These are phyloP conservation scores for Murraya paniculata DNA, from an alignment of 345 rosid species.

Conservation along the genomic window DNA sequence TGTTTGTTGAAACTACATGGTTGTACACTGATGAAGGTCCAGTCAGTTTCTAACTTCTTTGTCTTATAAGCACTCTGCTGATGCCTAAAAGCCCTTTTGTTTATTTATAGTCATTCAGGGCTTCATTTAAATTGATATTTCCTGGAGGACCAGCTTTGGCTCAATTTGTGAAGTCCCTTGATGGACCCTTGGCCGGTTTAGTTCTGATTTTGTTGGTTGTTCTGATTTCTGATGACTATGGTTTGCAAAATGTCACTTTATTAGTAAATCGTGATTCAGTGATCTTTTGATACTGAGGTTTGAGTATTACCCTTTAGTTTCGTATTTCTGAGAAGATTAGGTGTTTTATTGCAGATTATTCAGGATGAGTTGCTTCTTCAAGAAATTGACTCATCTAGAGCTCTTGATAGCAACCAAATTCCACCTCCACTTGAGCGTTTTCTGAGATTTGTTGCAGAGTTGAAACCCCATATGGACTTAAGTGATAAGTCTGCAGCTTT, in stretches of 20 bases:
- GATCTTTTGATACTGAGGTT: neutral
- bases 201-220: constrained; percentile 1
- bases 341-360: constrained; percentile 51
- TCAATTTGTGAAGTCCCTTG: neutral
- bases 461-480: constrained; percentile 34
- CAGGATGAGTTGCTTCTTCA: constrained; percentile 68
- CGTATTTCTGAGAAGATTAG: neutral
- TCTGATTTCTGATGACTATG: neutral
- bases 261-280: neutral
- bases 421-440: constrained; percentile 67
- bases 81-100: neutral
- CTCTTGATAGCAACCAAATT: constrained; percentile 51
- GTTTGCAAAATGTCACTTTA: neutral
- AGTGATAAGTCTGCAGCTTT: constrained; percentile 38
- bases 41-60: neutral
- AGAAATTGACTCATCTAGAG: constrained; percentile 50
- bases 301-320: neutral
- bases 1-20: constrained; percentile 9
- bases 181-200: neutral
- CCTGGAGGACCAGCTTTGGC: neutral
- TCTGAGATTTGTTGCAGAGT: constrained; percentile 46
- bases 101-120: neutral
- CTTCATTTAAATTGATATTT: neutral
- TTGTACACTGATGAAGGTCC: neutral
- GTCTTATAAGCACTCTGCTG: neutral